Evolutionary conservation across 2,329 filamentous ascomycete species (phyloP), one percentile per base, ranked within the genome.

Genomic region (Grosmannia huntii): DNA sequence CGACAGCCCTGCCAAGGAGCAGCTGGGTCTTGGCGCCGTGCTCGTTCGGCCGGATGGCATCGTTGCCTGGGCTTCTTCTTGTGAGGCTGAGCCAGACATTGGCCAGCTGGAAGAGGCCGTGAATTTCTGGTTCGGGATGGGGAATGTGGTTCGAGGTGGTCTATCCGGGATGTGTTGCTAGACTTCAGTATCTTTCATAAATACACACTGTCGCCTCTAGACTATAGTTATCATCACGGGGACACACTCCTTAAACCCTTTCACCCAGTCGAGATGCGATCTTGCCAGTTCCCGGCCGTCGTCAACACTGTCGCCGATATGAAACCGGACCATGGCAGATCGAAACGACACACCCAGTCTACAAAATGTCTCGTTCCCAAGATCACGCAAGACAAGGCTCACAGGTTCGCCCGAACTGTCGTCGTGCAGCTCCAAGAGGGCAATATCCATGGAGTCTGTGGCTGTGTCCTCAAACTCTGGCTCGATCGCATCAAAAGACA

Each of bases 251-350:
- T 9, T 5, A n/a, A 44, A 44, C 16, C 41, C 16, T 44, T 44
- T 44, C 4, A n/a, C 16, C 41, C 41, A 44, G 2, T n/a, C 41
- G 19, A 44, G 41, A 44, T 44, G 41, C 41, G 41, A 44, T n/a
- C 4, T 44, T 4, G 16, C 41, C 7, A 44, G 19, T 6, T 19
- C 41, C 5, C 16, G 41, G 19, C 41, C 41, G 19, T 44, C 41
- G 41, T 44, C 41, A 28, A 57, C 21, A 54, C 50, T 23, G n/a
- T 38, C 5, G 55, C 53, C 27, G 55, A 59, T 19, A 38, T 59
- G 41, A 19, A 44, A 44, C 19, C 41, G n/a, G 2, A 44, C 41
- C 41, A 44, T 44, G 7, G 41, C 14, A 44, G 41, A n/a, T 19
- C 41, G 14, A 44, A 9, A 44, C 6, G 41, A 49, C 19, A 28